Percentiles rank a stretch among this genome's conserved stretches.
These are phyloP conservation scores for Aspergillus tamarii DNA, from an alignment of 2,329 filamentous ascomycete species.

Conservation along the genomic window DNA sequence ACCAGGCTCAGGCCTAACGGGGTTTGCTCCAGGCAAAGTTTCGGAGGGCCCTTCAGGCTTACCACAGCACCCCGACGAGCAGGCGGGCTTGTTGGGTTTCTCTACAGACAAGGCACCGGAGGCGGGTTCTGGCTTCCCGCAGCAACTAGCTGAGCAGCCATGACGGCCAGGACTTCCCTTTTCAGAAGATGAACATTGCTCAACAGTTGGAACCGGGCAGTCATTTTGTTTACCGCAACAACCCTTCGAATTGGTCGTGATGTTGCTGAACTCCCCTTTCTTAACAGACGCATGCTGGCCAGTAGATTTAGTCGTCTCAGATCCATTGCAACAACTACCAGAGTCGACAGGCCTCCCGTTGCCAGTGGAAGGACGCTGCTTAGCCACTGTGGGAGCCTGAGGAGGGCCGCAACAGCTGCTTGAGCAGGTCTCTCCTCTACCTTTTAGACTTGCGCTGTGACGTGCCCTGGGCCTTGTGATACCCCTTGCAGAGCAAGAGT, in stretches of 20 bases:
- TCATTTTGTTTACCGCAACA: not conserved
- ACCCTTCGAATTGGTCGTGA: not conserved
- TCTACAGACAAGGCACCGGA: not conserved
- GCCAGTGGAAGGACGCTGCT: not conserved
- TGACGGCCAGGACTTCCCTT: not conserved
- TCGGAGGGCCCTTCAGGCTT: too few species aligned
- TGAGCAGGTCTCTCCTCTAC: not conserved
- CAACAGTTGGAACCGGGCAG: not conserved
- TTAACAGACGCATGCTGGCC: not conserved
- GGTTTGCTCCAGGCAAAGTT: too few species aligned
- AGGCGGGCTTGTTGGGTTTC: not conserved
- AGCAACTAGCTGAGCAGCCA: not conserved
- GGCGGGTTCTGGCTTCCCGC: not conserved
- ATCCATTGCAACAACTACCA: not conserved
- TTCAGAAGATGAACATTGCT: not conserved
- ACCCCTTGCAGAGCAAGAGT: slow-evolving; percentile 15
- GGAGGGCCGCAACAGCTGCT: not conserved
- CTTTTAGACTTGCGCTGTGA: not conserved
- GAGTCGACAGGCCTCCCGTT: not conserved
- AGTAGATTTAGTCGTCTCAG: not conserved
- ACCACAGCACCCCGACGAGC: not conserved
- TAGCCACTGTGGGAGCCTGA: not conserved
- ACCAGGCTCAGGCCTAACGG: too few species aligned
- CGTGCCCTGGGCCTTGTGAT: not conserved
- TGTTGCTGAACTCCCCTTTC: not conserved